Evolutionary conservation across 768 basidiomycete species (phyloP), one percentile per base, ranked within the genome.

Genomic region (Serendipita vermifera): DNA sequence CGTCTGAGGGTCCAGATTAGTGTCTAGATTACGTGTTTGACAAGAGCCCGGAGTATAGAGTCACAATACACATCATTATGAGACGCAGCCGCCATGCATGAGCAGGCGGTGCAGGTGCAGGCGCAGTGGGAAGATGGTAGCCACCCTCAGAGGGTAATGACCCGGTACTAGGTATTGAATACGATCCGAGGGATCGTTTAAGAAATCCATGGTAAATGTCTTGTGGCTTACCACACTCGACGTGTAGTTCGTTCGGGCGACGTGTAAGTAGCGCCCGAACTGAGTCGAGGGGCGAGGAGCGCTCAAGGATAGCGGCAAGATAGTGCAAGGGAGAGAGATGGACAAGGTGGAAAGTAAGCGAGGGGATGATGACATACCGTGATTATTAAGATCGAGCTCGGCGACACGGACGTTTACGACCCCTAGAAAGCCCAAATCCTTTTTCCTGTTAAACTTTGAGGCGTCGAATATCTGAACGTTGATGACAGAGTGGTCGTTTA

Each of bases 391-490:
- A 59, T 94, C 90, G 57, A 98, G 75, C 69, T 98, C 96, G 66
- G 83, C 80, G 59, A 98, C 89, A 62, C 85, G 79, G 61, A 98
- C 78, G 67, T 99, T 99, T 63, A 98, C 93, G 13, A 98, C 94
- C 33, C 96, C 96, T 55, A 99, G 74, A 70, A 99, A 99, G 1
- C 96, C 96, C 67, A 98, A 96, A 68, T 99, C 96, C 64, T 85
- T 83, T 31, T 51, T 51, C 70, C 87, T 79, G 77, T 99, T 99
- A 75, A 98, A 98, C 72, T 99, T 99, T 69, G 91, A 83, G 70
- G 98, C 94, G 71, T 99, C 96, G 63, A 98, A 98, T 64, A 98
- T 96, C 71, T 99, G 96, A 1, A 98, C 93, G 3, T 91, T 90
- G 58, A 99, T 80, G 46, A 98, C 88, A 15, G 93, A 97, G n/a